Base-by-base conservation (phyloP, 2,329 filamentous ascomycete genomes). In the Whalleya microplaca region DNA sequence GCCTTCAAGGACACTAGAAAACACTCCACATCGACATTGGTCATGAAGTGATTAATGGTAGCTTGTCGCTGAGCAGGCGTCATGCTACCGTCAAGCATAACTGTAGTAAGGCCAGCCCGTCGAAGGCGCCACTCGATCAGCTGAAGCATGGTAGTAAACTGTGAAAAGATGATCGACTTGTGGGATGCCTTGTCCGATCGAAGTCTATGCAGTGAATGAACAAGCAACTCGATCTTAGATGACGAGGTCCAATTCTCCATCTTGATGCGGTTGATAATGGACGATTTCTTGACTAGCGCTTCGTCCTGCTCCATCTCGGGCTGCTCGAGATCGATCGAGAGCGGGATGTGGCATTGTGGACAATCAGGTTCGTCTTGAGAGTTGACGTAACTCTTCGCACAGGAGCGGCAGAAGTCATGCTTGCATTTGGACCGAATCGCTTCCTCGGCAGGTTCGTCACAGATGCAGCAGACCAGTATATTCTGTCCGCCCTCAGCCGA, bases 191-290 rank as follows among this genome's bases (percentile, higher is more conserved):
- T 96, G 76, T 96, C 91, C 55, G 90, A 96, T 55, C 95, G 88
- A 41, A 98, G 83, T 73, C 91, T 90, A 79, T 96, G 95, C 2
- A 99, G 83, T 69, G 98, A 92, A 69, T 97, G 96, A 9, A 98
- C 89, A 5, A 99, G 84, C 72, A 96, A 87, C 76, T 99, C 95
- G 64, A 99, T 99, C 78, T 99, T 99, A 60, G 93, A 97, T 1
- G 92, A 97, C 0, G 92, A 96, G 0, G 92, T 96, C 95, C 95
- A 99, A 68, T 98, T 91, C 72, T 96, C 91, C 93, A 98, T 97
- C 75, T 94, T 92, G 76, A 99, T 98, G 53, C 95, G 90, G 73
- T 98, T 98, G 80, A 98, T 96, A 73, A 99, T 99, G 1, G 92
- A 96, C 14, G 87, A 93, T 76, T 97, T 97, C 82, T 96, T 97